A percentile compares a stretch with the other conserved stretches of the same genome.
phyloP scores from a whole-genome alignment of 768 basidiomycete species.

The Tylopilus intermedius region DNA sequence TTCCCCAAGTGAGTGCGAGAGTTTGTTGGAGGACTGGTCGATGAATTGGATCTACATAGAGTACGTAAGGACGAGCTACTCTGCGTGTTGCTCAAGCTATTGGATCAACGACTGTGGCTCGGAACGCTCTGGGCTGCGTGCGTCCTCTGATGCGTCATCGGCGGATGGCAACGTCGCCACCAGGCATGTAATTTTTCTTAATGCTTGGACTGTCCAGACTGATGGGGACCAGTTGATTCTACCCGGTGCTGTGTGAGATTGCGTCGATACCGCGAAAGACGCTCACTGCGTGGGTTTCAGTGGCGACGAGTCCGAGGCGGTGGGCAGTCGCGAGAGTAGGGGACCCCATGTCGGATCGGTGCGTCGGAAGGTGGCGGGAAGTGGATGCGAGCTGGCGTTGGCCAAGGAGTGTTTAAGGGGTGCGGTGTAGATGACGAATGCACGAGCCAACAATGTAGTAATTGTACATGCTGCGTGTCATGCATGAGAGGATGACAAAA shows the following conservation, averaged over 20 bases:
- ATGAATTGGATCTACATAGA: slow-evolving; percentile 33
- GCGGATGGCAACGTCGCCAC: slow-evolving; percentile 49
- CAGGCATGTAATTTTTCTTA: slow-evolving; percentile 41
- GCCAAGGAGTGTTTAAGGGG: slow-evolving; percentile 68
- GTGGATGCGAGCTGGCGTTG: slow-evolving; percentile 61
- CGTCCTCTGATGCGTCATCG: slow-evolving; percentile 61
- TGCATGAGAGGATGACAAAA: neutral
- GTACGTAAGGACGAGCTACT: slow-evolving; percentile 85
- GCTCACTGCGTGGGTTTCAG: slow-evolving; percentile 60
- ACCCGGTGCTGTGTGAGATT: slow-evolving; percentile 73
- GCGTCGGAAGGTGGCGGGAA: slow-evolving; percentile 16
- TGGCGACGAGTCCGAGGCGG: slow-evolving; percentile 14
- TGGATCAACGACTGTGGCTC: slow-evolving; percentile 64
- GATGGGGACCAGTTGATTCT: slow-evolving; percentile 52
- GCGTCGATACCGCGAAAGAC: slow-evolving; percentile 64
- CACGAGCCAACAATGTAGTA: neutral
- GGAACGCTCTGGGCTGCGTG: slow-evolving; percentile 74
- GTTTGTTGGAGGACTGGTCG: neutral
- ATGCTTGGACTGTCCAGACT: neutral
- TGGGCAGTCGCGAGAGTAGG: slow-evolving; percentile 1
- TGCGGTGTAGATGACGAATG: slow-evolving; percentile 17
- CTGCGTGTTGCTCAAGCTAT: slow-evolving; percentile 77
- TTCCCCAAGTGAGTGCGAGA: slow-evolving; percentile 63
- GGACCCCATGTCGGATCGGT: slow-evolving; percentile 18
- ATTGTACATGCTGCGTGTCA: neutral